phyloP scores from a whole-genome alignment of 371 early-diverging fungal species.

The Mucor velutinosus region DNA sequence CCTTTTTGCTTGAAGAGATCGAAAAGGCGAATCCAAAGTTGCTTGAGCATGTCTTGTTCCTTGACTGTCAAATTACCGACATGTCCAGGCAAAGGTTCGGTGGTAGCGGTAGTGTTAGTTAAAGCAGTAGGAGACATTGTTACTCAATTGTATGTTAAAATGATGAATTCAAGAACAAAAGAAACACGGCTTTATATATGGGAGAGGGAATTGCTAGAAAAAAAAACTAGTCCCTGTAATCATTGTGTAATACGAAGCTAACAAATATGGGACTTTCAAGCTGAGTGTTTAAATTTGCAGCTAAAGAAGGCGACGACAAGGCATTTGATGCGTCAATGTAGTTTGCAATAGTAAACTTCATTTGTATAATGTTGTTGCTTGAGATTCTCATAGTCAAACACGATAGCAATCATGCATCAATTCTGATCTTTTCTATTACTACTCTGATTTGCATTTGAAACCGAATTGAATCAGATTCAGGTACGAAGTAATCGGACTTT shows the following conservation, averaged over 20 bases:
- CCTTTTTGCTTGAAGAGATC: constrained; percentile 51
- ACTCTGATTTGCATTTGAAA: background rate
- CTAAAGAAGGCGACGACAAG: constrained; percentile 1
- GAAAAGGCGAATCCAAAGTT: constrained; percentile 57
- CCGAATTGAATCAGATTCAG: background rate
- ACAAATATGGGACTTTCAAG: constrained; percentile 19
- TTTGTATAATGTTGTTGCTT: background rate
- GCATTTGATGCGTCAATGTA: background rate
- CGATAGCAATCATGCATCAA: no score
- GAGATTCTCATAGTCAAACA: background rate
- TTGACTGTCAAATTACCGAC: constrained; percentile 52
- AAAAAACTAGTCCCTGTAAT: constrained; percentile 20
- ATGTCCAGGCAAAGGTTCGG: constrained; percentile 31
- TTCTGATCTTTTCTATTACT: background rate
- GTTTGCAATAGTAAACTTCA: background rate
- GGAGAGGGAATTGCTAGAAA: background rate
- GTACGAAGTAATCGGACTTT: background rate
- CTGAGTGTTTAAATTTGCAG: constrained; percentile 10
- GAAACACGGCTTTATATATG: constrained; percentile 5
- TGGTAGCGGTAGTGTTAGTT: background rate
- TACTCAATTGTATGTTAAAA: background rate
- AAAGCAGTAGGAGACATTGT: constrained; percentile 23
- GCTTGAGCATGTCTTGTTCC: constrained; percentile 54
- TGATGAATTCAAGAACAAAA: constrained; percentile 10
- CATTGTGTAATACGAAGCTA: constrained; percentile 20